Percentiles rank a stretch among this genome's conserved stretches.
phyloP scores from a whole-genome alignment of 805 yeast genomes.

The Lipomyces spencermartinsiae region DNA sequence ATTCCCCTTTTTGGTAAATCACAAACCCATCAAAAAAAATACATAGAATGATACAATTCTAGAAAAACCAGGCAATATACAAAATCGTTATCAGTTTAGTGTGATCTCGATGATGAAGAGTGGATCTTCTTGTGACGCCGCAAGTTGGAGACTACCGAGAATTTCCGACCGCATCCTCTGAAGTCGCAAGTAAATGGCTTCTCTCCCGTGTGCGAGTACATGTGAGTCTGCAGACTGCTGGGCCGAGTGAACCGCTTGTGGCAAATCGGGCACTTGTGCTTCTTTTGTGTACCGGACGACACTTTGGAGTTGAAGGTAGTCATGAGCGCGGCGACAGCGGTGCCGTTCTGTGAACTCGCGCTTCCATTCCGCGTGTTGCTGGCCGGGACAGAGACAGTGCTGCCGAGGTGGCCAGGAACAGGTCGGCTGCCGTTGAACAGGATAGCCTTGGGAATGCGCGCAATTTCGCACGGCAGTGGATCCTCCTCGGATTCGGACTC shows the following conservation, averaged over 20 bases:
- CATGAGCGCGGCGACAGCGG: slow-evolving; percentile 28
- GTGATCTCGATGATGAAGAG: slow-evolving; percentile 8
- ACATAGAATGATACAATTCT: slow-evolving; percentile 9
- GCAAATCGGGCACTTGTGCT: slow-evolving; percentile 57
- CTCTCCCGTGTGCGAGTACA: slow-evolving; percentile 79
- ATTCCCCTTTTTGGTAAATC: not conserved
- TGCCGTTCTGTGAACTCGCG: not conserved
- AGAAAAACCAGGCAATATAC: slow-evolving; percentile 3
- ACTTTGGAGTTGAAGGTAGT: slow-evolving; percentile 36
- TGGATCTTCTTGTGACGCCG: slow-evolving; percentile 79
- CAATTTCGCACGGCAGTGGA: slow-evolving; percentile 15
- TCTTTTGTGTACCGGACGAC: slow-evolving; percentile 34
- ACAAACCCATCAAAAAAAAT: not conserved
- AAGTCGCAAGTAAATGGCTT: slow-evolving; percentile 70
- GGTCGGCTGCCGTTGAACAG: slow-evolving; percentile 15
- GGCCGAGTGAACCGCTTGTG: slow-evolving; percentile 83
- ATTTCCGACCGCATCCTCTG: slow-evolving; percentile 69
- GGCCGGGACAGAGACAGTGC: slow-evolving; percentile 7
- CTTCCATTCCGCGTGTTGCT: not conserved
- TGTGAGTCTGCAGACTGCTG: slow-evolving; percentile 78
- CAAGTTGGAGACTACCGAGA: slow-evolving; percentile 81
- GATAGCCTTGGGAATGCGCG: slow-evolving; percentile 17
- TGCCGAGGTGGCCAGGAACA: slow-evolving; percentile 13
- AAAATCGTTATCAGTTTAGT: not conserved
- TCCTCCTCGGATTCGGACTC: slow-evolving; percentile 23